Evolutionary conservation across 345 rosid species (phyloP).

Genomic region (Noccaea bulbosa): DNA sequence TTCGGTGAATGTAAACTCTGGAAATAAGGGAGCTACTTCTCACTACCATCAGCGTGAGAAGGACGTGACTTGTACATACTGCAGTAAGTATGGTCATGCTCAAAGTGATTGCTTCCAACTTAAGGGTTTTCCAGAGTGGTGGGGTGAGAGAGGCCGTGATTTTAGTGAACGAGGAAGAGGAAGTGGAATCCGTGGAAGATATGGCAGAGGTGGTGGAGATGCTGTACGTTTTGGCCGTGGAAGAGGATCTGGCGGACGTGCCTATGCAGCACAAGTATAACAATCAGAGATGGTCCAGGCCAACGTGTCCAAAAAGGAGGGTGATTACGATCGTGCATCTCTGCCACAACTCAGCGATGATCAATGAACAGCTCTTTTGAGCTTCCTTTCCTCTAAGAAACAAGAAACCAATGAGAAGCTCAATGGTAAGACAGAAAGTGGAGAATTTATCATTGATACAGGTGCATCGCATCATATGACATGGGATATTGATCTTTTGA

Average conservation of each 20-base stretch:
- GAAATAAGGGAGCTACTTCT: too few species aligned
- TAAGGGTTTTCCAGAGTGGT: neutral
- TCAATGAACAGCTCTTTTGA: neutral
- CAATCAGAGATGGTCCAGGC: too few species aligned
- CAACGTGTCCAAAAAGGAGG: too few species aligned
- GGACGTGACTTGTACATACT: neutral
- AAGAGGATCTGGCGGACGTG: too few species aligned
- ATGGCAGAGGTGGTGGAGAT: too few species aligned
- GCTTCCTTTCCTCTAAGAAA: neutral
- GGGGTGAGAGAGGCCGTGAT: neutral
- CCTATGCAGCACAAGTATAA: too few species aligned
- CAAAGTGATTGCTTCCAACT: neutral
- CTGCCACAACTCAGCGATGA: neutral
- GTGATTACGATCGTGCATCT: neutral
- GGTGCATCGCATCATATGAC: neutral
- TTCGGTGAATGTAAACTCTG: neutral
- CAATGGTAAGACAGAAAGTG: neutral
- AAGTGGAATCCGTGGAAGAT: too few species aligned
- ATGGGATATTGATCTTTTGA: neutral
- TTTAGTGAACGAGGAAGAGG: neutral
- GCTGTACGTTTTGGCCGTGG: too few species aligned
- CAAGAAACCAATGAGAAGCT: neutral
- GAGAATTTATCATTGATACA: neutral
- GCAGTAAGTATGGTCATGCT: neutral
- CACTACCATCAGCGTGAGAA: neutral